Conservation (phyloP, 78 protist species). For the Dictyostelium purpureum region DNA sequence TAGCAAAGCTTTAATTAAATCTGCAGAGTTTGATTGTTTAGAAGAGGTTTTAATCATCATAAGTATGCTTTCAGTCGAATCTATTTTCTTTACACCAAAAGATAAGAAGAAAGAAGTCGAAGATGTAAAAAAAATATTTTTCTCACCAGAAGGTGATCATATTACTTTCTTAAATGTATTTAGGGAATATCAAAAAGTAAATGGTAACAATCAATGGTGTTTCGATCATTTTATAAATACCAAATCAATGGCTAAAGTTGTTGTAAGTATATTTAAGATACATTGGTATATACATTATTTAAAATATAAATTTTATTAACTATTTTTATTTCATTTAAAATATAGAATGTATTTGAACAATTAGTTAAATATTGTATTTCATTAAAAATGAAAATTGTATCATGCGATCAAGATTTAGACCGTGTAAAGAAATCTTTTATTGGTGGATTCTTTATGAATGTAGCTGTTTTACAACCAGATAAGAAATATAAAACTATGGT, state of each 20-base stretch:
- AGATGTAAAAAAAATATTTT: slow-evolving; percentile 50
- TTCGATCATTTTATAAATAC: slow-evolving; percentile 58
- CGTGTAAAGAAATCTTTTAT: slow-evolving; percentile 64
- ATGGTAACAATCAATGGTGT: slow-evolving; percentile 64
- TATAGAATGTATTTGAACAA: slow-evolving; percentile 74
- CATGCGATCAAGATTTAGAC: slow-evolving; percentile 65
- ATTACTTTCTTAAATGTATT: slow-evolving; percentile 52
- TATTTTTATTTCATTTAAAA: background rate
- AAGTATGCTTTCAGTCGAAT: slow-evolving; percentile 76
- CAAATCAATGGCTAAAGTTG: slow-evolving; percentile 74
- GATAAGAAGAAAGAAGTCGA: slow-evolving; percentile 50
- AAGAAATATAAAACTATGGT: slow-evolving; percentile 72
- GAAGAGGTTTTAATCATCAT: slow-evolving; percentile 72
- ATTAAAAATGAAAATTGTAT: background rate
- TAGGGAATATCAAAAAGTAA: slow-evolving; percentile 58
- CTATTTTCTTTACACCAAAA: slow-evolving; percentile 53
- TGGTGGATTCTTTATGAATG: slow-evolving; percentile 82
- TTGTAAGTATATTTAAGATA: slow-evolving; percentile 11
- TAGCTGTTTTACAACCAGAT: slow-evolving; percentile 75
- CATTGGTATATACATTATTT: background rate
- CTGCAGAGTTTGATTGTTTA: slow-evolving; percentile 42
- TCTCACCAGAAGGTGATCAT: slow-evolving; percentile 85
- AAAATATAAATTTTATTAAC: too few species aligned
- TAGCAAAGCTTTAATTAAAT: slow-evolving; percentile 65
- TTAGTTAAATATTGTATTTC: slow-evolving; percentile 53